Percentiles rank a stretch among this genome's conserved stretches.
phyloP scores from a whole-genome alignment of 345 rosid species.

The Bruguiera parviflora region DNA sequence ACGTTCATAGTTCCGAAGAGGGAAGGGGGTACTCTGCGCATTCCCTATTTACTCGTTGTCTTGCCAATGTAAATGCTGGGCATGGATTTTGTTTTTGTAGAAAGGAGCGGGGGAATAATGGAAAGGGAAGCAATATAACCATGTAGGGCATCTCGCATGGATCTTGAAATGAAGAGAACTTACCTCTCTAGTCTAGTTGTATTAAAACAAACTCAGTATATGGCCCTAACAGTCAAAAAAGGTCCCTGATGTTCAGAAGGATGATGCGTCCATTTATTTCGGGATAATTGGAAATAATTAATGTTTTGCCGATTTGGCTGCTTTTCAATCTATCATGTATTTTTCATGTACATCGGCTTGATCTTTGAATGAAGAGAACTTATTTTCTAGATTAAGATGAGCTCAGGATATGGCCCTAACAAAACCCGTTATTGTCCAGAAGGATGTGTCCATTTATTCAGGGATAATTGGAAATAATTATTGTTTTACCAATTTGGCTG shows the following conservation, averaged over 20 bases:
- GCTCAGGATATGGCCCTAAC: not conserved
- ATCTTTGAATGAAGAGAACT: not conserved
- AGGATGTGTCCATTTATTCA: too few relatives aligned
- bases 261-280: too few relatives aligned
- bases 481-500: too few relatives aligned
- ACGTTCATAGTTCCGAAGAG: not conserved
- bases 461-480: too few relatives aligned
- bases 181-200: not conserved
- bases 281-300: too few relatives aligned
- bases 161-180: not conserved
- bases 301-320: too few relatives aligned
- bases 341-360: not conserved
- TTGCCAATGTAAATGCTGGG: not conserved
- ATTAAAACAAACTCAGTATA: not conserved
- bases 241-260: too few relatives aligned
- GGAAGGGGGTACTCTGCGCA: not conserved
- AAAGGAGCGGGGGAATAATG: too few relatives aligned
- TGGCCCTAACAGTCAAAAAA: not conserved
- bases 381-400: not conserved
- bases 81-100: not conserved
- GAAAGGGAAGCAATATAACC: too few relatives aligned
- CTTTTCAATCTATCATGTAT: too few relatives aligned
- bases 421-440: too few relatives aligned
- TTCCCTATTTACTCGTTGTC: not conserved
- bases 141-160: too few relatives aligned